Conservation (phyloP, 352 stramenopile genomes). For the Phytophthora hibernalis region DNA sequence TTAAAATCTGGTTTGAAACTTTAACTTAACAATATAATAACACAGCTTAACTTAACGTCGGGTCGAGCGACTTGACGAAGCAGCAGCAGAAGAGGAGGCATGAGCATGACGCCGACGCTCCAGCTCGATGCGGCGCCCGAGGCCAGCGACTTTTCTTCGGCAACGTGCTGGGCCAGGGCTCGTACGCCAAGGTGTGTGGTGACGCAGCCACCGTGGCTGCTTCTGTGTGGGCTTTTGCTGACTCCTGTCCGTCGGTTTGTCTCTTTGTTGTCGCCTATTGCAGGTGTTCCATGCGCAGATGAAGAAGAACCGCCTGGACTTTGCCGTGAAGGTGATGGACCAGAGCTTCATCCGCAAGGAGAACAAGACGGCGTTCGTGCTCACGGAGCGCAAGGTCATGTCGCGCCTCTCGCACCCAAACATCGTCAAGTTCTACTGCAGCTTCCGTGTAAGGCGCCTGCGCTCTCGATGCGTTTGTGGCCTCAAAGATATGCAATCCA, state of each 20-base stretch:
- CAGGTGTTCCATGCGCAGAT: conserved; percentile 89
- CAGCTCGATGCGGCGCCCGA: conserved; percentile 73
- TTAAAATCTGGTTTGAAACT: not conserved
- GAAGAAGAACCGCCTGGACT: conserved; percentile 83
- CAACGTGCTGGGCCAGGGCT: conserved; percentile 85
- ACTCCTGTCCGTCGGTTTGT: not conserved
- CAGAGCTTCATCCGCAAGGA: conserved; percentile 92
- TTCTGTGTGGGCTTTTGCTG: not conserved
- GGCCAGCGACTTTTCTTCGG: conserved; percentile 89
- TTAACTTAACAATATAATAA: too few relatives aligned
- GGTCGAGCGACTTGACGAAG: conserved; percentile 24
- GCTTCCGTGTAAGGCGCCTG: conserved; percentile 72
- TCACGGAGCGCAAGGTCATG: conserved; percentile 92
- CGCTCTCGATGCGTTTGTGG: conserved; percentile 2
- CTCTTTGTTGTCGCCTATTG: not conserved
- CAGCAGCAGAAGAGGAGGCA: not conserved
- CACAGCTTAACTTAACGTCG: too few relatives aligned
- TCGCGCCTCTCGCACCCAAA: conserved; percentile 87
- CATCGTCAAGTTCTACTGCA: conserved; percentile 92
- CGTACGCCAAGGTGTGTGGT: conserved; percentile 80
- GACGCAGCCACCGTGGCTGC: not conserved
- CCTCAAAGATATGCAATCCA: conserved; percentile 2
- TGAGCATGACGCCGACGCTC: conserved; percentile 47
- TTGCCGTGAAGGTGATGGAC: conserved; percentile 93
- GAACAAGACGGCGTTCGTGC: conserved; percentile 92